phyloP scores from a whole-genome alignment of 75 land plant species.

The Picea sitchensis region DNA sequence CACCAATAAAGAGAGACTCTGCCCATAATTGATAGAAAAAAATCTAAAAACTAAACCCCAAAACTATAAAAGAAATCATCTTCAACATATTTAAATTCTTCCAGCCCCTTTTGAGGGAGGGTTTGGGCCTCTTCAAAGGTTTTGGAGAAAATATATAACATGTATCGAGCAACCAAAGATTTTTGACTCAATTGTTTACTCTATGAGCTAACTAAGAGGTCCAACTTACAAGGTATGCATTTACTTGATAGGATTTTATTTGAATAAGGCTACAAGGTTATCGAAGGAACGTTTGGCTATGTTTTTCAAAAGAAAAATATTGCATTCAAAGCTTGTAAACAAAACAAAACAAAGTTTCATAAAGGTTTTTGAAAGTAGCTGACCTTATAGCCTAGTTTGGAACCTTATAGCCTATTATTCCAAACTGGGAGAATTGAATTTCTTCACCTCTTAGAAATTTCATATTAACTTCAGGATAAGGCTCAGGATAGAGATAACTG shows the following conservation, averaged over 20 bases:
- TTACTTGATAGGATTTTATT: no score
- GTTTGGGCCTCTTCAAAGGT: not conserved
- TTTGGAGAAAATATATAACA: not conserved
- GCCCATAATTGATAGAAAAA: not conserved
- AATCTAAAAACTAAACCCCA: no score
- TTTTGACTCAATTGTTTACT: not conserved
- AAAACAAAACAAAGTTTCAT: not conserved
- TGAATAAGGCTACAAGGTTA: not conserved
- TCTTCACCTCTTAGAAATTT: slow-evolving; percentile 6
- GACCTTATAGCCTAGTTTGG: slow-evolving; percentile 3
- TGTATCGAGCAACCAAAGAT: not conserved
- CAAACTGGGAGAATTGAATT: not conserved
- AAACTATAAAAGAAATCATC: not conserved
- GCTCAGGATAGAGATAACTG: not conserved
- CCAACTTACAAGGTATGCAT: not conserved
- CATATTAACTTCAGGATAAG: slow-evolving; percentile 1
- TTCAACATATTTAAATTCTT: no score
- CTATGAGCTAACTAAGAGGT: not conserved
- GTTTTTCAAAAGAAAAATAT: not conserved
- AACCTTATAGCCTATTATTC: not conserved
- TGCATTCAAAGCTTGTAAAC: not conserved
- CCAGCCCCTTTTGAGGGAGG: not conserved
- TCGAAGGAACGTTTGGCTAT: not conserved
- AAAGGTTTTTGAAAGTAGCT: not conserved
- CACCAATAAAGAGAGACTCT: not conserved